Evolutionary conservation across 2,329 filamentous ascomycete species (phyloP), one percentile per base, ranked within the genome.

Genomic region (Diaporthe sp.): DNA sequence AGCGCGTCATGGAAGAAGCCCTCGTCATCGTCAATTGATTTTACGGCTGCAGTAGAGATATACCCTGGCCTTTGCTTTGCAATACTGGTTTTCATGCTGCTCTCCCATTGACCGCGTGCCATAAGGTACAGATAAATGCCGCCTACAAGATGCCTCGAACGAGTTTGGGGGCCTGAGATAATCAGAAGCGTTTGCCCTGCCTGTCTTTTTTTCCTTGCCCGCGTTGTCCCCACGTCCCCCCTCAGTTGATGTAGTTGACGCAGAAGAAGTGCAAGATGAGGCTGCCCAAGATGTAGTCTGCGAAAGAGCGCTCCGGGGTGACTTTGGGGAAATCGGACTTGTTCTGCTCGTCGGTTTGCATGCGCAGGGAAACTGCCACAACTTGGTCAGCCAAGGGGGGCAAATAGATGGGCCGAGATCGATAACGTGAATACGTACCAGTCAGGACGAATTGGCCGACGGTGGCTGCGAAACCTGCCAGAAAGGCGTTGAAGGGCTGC

Each of bases 391-490:
- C 10, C 4, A 53, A 32, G 12, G 7, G 17, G 55, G 25, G 12
- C 19, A 4, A n/a, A 32, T 51, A 27, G 4, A 44, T 13, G 4
- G 12, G n/a, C 4, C 4, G 8, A 12, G 9, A 12, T 9, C 17
- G 7, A 7, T 0, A 17, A 27, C 0, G n/a, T 61, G 22, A 37
- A 25, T 59, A 87, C 86, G 81, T 92, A 88, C 95, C 94, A 68
- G 97, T 98, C 79, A 99, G 91, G 76, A 99, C 97, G 83, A 99
- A 99, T 83, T 99, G 97, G 76, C 97, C 97, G 77, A 99, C 96
- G 1, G 96, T 97, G 22, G 96, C 95, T 76, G 92, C 92, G 87
- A 99, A 99, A 63, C 97, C 97, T 42, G 96, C 94, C 42, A 99
- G 91, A 87, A 99, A 99, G 77, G 97, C 97, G 84, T 99, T 99